Conservation (phyloP, 257 asterid genomes). For the Solanum bukasovii region DNA sequence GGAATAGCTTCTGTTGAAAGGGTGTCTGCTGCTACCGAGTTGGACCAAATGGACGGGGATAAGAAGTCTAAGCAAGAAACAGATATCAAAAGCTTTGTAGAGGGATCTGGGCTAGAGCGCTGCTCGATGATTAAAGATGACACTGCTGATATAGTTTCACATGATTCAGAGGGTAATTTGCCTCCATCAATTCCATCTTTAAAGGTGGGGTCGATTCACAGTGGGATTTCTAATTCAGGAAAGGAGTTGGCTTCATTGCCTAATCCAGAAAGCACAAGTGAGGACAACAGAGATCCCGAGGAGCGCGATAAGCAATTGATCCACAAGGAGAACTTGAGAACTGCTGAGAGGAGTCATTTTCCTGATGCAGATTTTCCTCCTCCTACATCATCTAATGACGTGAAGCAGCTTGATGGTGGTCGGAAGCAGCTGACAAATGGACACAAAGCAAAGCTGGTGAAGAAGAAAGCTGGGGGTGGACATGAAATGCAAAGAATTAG, state of each 20-base stretch:
- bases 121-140: conserved; percentile 38
- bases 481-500: conserved; percentile 10
- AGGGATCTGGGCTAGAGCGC: conserved; percentile 29
- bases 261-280: conserved; percentile 22
- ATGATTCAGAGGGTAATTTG: conserved; percentile 15
- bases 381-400: background rate
- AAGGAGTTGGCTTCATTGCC: conserved; percentile 24
- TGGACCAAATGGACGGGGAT: conserved; percentile 16
- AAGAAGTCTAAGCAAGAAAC: conserved; percentile 13
- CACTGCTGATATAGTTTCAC: conserved; percentile 16
- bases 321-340: background rate
- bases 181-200: conserved; percentile 20
- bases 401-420: conserved; percentile 14
- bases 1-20: conserved; percentile 24
- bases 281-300: conserved; percentile 1
- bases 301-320: conserved; percentile 2
- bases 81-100: conserved; percentile 28
- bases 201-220: conserved; percentile 21
- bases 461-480: conserved; percentile 36
- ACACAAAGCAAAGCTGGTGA: conserved; percentile 23
- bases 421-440: conserved; percentile 46
- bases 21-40: conserved; percentile 28
- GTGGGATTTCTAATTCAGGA: conserved; percentile 8
- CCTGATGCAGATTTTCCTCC: background rate
- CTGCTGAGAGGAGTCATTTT: background rate